Evolutionary conservation across 441 rosid genomes (phyloP).

Genomic region (Hura crepitans): DNA sequence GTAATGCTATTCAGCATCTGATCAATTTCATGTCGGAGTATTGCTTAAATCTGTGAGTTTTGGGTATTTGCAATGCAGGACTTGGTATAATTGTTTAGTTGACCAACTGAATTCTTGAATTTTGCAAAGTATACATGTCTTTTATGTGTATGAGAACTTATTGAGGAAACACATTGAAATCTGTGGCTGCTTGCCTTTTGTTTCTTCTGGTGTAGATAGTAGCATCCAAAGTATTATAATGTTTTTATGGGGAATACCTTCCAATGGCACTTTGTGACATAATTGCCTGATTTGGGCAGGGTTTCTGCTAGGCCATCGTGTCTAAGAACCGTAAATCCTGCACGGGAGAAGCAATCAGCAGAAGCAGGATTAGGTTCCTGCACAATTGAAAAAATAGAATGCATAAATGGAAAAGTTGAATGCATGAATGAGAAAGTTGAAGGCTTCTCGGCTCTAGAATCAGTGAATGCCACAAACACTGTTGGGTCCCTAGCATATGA

Average conservation of each 20-base stretch:
- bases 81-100: neutral
- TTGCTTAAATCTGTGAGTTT: neutral
- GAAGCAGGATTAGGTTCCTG: conserved; percentile 25
- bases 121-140: too few relatives aligned
- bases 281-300: conserved; percentile 33
- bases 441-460: conserved; percentile 21
- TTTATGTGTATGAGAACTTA: too few relatives aligned
- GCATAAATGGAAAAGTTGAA: conserved; percentile 34
- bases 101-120: neutral
- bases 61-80: neutral
- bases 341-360: conserved; percentile 28
- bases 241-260: neutral
- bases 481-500: conserved; percentile 25
- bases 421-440: conserved; percentile 30
- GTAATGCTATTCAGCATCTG: neutral
- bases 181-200: neutral
- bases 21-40: neutral
- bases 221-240: neutral
- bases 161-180: neutral
- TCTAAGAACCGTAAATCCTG: conserved; percentile 40
- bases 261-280: neutral
- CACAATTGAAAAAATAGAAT: conserved; percentile 18
- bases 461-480: conserved; percentile 15
- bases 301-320: conserved; percentile 56
- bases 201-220: neutral